These are phyloP conservation scores for Smallanthus sonchifolius DNA, from an alignment of 129 eudicot species.

Conservation along the genomic window DNA sequence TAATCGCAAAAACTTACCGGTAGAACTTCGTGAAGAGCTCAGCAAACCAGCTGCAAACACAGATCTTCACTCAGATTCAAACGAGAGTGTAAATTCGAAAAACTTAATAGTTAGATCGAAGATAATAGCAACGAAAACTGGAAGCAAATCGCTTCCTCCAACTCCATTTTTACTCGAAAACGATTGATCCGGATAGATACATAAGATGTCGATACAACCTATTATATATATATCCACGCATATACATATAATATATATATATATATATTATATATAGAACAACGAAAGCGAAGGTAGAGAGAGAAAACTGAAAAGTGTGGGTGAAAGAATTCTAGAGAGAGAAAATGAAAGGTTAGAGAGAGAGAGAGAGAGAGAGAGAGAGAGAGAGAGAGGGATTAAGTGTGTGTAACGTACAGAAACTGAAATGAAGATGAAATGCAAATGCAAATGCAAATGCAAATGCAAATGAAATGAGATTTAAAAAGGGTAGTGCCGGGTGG, in stretches of 20 bases:
- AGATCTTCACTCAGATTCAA: constrained; percentile 28
- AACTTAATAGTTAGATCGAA: constrained; percentile 19
- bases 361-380: too few relatives aligned
- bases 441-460: constrained; percentile 20
- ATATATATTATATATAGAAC: neutral
- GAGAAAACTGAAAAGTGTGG: constrained; percentile 21
- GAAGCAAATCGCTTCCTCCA: constrained; percentile 33
- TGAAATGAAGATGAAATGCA: constrained; percentile 33
- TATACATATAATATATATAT: neutral
- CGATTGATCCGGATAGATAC: constrained; percentile 33
- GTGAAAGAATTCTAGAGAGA: constrained; percentile 19
- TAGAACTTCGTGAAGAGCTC: neutral
- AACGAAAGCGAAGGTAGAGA: constrained; percentile 36
- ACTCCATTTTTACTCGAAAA: constrained; percentile 39
- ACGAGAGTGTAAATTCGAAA: neutral
- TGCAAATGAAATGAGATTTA: constrained; percentile 8
- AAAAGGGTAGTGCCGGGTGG: neutral
- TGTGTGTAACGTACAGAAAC: too few relatives aligned
- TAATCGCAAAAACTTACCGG: constrained; percentile 27
- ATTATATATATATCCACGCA: constrained; percentile 17
- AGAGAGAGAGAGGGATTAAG: too few relatives aligned
- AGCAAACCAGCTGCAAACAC: neutral
- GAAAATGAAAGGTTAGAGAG: constrained; percentile 13
- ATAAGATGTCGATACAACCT: constrained; percentile 38
- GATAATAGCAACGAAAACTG: constrained; percentile 33